A percentile compares a stretch with the other conserved stretches of the same genome.
Evolutionary conservation across 257 asterid species (phyloP).

Genomic region (Penstemon davidsonii): DNA sequence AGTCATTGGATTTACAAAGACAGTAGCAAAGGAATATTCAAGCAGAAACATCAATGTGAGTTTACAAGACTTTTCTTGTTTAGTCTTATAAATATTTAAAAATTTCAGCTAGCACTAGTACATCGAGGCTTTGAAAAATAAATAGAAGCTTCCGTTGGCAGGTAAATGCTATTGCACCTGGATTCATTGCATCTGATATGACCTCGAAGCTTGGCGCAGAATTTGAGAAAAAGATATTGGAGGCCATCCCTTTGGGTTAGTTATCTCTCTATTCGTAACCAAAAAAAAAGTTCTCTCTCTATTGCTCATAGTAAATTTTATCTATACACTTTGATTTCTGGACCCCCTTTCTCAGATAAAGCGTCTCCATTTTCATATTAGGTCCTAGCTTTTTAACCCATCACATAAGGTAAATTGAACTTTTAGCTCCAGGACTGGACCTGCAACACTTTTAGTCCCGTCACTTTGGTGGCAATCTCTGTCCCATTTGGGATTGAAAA

Average conservation of each 20-base stretch:
- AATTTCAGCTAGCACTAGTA: not conserved
- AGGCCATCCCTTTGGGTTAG: conserved; percentile 63
- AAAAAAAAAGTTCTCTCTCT: conserved; percentile 19
- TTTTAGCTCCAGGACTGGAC: too few species aligned
- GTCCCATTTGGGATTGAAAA: too few species aligned
- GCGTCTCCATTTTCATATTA: not conserved
- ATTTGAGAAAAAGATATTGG: conserved; percentile 59
- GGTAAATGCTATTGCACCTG: conserved; percentile 73
- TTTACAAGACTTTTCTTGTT: conserved; percentile 7
- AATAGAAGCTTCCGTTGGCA: conserved; percentile 16
- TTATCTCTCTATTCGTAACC: not conserved
- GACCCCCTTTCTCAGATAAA: too few species aligned
- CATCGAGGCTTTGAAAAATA: not conserved
- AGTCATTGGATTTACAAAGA: conserved; percentile 59
- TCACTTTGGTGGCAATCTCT: too few species aligned
- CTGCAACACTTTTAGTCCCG: too few species aligned
- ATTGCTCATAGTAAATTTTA: conserved; percentile 11
- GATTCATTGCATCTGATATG: conserved; percentile 73
- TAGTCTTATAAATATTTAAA: not conserved
- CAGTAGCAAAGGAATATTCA: conserved; percentile 64
- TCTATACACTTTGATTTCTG: too few species aligned
- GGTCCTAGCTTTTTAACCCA: not conserved
- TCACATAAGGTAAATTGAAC: not conserved
- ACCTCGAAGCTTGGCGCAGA: conserved; percentile 61
- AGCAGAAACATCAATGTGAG: conserved; percentile 60